Evolutionary conservation across 2,329 filamentous ascomycete species (phyloP), one percentile per base, ranked within the genome.

Genomic region (Aspergillus ustus): DNA sequence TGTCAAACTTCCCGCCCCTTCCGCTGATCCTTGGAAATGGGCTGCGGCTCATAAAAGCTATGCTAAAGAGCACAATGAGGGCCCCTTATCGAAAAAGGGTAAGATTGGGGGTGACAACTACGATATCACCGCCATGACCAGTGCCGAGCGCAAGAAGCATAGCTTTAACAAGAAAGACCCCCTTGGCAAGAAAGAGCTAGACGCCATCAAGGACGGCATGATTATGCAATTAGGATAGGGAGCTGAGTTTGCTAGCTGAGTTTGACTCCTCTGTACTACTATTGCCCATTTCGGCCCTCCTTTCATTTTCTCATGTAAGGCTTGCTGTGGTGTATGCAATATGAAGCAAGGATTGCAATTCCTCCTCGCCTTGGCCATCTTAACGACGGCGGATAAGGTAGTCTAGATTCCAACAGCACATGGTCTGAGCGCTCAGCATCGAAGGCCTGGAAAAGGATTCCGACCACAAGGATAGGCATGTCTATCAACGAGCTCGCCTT

Each of bases 21-120:
- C 29, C 28, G 31, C 43, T 6, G 59, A 62, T 20, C 55, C 55
- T 17, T 64, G 59, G 59, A 20, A 43, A 7, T 61, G 37, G 51
- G 13, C 34, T 9, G 55, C 29, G 17, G 40, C 20, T 22, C 19
- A 59, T 20, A 57, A 57, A 13, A 28, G 34, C n/a, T 59, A 59
- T 46, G 34, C 22, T n/a, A 20, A 51, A 44, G 34, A 57, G 6
- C 34, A 28, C n/a, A 34, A 31, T 19, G 8, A 3, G 11, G 29
- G 49, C 8, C 13, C 11, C 13, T 40, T 37, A 2, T 17, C 43
- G 8, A 15, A 57, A 11, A 22, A 60, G 63, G 8, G 62, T 15
- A 61, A 53, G 17, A 77, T 81, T n/a, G 79, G 79, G 4, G 79
- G 79, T 0, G 78, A 81, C 55, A 25, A 40, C 0, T 65, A 75